Base-by-base conservation (phyloP, 176 grass and related monocot genomes). In the Avena sativa region DNA sequence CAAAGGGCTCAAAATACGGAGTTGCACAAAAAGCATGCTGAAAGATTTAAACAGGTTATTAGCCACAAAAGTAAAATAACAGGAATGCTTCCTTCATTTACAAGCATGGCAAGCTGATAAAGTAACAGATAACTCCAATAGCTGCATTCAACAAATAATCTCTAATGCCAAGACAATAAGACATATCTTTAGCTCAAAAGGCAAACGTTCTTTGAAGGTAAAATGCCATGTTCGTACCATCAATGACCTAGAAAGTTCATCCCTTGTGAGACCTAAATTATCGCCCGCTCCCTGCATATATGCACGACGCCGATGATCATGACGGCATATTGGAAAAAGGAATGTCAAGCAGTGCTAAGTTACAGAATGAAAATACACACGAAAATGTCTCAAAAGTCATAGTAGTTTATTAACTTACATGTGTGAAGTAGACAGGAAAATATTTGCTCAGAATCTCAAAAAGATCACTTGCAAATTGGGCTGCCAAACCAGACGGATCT, bases 361-460 rank as follows among this genome's bases (percentile, higher is more conserved):
- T 69, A 75, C 47, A 88, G 52, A 82, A 89, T 21, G 23, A 81
- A 16, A 28, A 13, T 65, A 68, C 6, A 77, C 14, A 76, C 26
- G 4, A 84, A 87, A 53, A 92, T 76, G 12, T 40, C 43, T 80
- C 38, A 19, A 62, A 59, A 79, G 65, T 26, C 47, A 80, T 43
- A 57, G 47, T 79, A 66, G 8, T 85, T 17, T 62, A 30, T 86
- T 67, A 86, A 88, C 96, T 85, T 95, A 98, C 96, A 85, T 94
- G 92, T 70, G 90, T 98, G 82, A 98, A 95, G 91, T 95, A 95
- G 79, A 98, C 87, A 87, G 96, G 96, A 86, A 91, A 98, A 89
- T 98, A 98, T 80, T 92, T 93, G 80, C 92, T 98, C 82, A 98
- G 85, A 76, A 95, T 88, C 83, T 94, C 93, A 80, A 98, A 98